Conservation (phyloP, 495 filamentous ascomycete genomes). For the Hypoxylon trugodes region DNA sequence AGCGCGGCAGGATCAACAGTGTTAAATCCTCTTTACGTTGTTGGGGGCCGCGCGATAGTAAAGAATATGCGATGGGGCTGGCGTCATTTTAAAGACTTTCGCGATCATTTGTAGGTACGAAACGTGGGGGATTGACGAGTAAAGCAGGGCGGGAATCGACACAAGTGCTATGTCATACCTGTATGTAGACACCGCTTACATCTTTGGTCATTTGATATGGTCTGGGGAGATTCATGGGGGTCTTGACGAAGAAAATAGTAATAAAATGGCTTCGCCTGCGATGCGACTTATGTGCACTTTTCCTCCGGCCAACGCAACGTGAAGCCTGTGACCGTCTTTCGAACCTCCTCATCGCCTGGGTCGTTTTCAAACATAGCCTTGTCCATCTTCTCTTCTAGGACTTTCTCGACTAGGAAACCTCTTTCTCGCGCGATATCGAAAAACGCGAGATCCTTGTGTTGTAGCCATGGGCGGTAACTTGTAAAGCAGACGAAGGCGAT, state of each 20-base stretch:
- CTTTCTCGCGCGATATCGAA: constrained; percentile 74
- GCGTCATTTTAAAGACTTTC: constrained; percentile 1
- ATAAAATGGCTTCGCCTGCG: constrained; percentile 2
- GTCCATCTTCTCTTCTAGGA: constrained; percentile 82
- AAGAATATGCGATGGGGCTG: constrained; percentile 6
- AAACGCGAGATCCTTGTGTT: constrained; percentile 83
- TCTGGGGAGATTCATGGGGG: constrained; percentile 3
- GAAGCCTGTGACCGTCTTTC: constrained; percentile 85
- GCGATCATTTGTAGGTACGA: not conserved
- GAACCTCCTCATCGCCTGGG: constrained; percentile 76
- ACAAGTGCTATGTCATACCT: constrained; percentile 11
- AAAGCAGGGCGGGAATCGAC: constrained; percentile 7
- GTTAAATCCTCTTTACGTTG: not conserved
- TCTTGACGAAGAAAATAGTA: constrained; percentile 4
- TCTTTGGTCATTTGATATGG: constrained; percentile 3
- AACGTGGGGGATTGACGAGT: not conserved
- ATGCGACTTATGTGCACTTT: constrained; percentile 25
- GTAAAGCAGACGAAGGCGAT: constrained; percentile 90
- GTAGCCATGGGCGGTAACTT: constrained; percentile 89
- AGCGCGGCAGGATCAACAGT: not conserved
- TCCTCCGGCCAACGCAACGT: constrained; percentile 63
- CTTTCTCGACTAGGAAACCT: constrained; percentile 78
- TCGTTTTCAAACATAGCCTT: constrained; percentile 89
- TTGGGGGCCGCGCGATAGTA: not conserved
- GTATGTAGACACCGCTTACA: constrained; percentile 7